Conservation (phyloP, 179 eudicot genomes). For the Gypsophila paniculata region DNA sequence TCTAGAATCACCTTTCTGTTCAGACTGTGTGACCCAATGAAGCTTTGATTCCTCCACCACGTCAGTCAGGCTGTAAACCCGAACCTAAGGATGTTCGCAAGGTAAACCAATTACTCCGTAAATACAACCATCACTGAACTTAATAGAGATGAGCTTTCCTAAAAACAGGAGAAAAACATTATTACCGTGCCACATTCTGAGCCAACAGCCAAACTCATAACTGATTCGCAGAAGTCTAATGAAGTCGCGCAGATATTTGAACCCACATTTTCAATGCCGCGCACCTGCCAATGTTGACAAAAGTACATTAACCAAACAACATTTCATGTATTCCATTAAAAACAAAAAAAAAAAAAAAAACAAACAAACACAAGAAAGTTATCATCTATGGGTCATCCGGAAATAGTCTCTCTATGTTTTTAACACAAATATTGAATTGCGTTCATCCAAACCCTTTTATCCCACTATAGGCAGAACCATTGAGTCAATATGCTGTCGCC, state of each 20-base stretch:
- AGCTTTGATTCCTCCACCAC: conserved; percentile 37
- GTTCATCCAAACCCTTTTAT: neutral
- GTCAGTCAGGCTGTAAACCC: conserved; percentile 41
- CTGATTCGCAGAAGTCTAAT: conserved; percentile 49
- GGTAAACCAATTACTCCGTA: conserved; percentile 15
- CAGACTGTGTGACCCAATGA: conserved; percentile 44
- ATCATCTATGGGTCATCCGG: conserved; percentile 4
- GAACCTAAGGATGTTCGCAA: conserved; percentile 42
- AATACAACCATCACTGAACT: conserved; percentile 14
- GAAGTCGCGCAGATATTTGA: conserved; percentile 48
- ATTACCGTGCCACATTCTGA: conserved; percentile 64
- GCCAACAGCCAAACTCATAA: conserved; percentile 66
- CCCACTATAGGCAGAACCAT: neutral
- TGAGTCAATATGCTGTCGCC: neutral
- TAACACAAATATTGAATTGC: neutral
- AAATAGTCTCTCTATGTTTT: neutral
- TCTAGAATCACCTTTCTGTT: conserved; percentile 42
- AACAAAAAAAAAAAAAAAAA: no score
- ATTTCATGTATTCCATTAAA: neutral
- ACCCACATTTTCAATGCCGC: conserved; percentile 39
- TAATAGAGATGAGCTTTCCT: neutral
- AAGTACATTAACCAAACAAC: conserved; percentile 8
- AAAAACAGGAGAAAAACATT: conserved; percentile 17
- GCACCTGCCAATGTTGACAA: conserved; percentile 39
- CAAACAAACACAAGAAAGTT: neutral